phyloP scores from a whole-genome alignment of 305 asterid genomes.

The Coffea humblotiana region DNA sequence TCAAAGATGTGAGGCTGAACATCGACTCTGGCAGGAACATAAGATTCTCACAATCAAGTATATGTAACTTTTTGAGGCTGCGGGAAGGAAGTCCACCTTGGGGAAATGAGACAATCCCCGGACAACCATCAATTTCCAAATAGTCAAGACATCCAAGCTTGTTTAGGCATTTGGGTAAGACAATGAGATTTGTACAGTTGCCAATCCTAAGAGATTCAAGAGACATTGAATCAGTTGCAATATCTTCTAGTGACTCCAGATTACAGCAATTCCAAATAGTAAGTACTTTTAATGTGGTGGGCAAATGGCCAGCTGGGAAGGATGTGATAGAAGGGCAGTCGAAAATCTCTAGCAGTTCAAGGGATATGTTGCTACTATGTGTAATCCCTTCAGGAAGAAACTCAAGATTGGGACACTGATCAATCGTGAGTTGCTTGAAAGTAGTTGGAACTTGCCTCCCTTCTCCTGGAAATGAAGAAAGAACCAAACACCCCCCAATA shows the following conservation, averaged over 20 bases:
- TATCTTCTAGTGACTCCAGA: conserved; percentile 49
- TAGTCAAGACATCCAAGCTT: conserved; percentile 34
- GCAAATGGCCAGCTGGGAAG: conserved; percentile 41
- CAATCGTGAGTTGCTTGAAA: conserved; percentile 43
- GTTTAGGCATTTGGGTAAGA: conserved; percentile 38
- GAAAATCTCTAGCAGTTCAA: conserved; percentile 43
- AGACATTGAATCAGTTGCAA: conserved; percentile 30
- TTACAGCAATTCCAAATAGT: conserved; percentile 49
- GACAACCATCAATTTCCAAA: conserved; percentile 44
- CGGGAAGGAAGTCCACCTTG: conserved; percentile 38
- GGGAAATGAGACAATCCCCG: conserved; percentile 41
- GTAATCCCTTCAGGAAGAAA: conserved; percentile 49
- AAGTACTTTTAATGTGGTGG: conserved; percentile 40
- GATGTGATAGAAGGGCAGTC: conserved; percentile 44
- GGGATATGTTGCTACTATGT: conserved; percentile 31
- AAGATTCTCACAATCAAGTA: conserved; percentile 43
- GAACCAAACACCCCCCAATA: conserved; percentile 43
- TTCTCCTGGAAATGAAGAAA: conserved; percentile 37
- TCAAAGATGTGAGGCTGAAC: conserved; percentile 40
- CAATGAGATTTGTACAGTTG: conserved; percentile 40
- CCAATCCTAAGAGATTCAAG: conserved; percentile 44
- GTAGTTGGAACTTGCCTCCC: conserved; percentile 37
- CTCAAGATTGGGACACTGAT: conserved; percentile 41
- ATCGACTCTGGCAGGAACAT: conserved; percentile 33
- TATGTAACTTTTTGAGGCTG: conserved; percentile 33